Percentiles rank a stretch among this genome's conserved stretches.
phyloP scores from a whole-genome alignment of 345 rosid species.

The Linum usitatissimum region DNA sequence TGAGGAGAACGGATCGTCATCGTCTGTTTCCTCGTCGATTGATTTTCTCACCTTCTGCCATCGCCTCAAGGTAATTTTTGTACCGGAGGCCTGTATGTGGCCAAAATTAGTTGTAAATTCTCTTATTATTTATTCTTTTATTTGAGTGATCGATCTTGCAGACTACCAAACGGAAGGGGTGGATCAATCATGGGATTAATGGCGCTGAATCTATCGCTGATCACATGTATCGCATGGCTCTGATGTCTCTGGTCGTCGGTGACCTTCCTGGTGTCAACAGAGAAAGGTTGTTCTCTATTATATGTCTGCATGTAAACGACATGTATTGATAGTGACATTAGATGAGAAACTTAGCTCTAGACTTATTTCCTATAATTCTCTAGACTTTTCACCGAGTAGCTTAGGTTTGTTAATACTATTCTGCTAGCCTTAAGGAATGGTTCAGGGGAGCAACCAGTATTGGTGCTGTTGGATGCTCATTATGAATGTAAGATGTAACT shows the following conservation, averaged over 20 bases:
- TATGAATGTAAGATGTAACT: background rate
- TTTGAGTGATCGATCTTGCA: background rate
- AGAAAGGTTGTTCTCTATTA: constrained; percentile 15
- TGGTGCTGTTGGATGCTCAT: background rate
- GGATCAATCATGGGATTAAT: constrained; percentile 26
- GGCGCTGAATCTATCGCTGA: constrained; percentile 27
- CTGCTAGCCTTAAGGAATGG: background rate
- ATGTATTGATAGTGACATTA: no score
- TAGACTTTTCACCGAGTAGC: no score
- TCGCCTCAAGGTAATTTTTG: constrained; percentile 13
- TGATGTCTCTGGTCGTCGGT: constrained; percentile 21
- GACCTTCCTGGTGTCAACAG: constrained; percentile 19
- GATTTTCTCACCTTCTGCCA: constrained; percentile 26
- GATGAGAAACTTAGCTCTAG: background rate
- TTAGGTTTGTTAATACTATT: no score
- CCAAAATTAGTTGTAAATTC: background rate
- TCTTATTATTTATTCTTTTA: background rate
- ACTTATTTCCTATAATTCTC: background rate
- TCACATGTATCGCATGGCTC: constrained; percentile 27
- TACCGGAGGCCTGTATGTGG: background rate
- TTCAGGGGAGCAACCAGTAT: background rate
- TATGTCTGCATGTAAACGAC: background rate
- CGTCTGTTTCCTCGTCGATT: constrained; percentile 12
- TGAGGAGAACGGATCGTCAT: constrained; percentile 17
- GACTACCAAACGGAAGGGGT: constrained; percentile 25